phyloP scores from a whole-genome alignment of 345 rosid genomes.

The Psidium guajava region DNA sequence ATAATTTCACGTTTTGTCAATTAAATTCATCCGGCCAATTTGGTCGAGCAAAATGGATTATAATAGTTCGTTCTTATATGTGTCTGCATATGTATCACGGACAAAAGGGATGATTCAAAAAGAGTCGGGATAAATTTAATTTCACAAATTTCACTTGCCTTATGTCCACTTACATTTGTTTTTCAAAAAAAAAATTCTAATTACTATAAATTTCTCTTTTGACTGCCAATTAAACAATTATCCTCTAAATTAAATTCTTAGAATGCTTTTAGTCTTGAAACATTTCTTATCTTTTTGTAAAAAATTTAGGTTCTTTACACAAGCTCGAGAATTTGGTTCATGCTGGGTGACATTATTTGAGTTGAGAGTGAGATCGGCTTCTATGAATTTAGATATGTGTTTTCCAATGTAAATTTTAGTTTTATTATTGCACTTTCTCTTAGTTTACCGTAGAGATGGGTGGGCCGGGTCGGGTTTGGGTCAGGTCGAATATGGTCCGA shows the following conservation, averaged over 20 bases:
- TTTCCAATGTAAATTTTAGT: background rate
- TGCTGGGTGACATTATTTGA: background rate
- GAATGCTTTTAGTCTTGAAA: background rate
- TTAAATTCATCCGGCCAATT: too few relatives aligned
- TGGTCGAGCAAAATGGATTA: background rate
- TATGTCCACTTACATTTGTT: background rate
- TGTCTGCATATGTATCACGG: too few relatives aligned
- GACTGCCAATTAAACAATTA: background rate
- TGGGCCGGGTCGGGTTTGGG: too few relatives aligned
- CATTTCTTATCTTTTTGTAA: background rate
- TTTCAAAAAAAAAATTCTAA: background rate
- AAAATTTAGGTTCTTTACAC: background rate
- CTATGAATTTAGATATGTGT: background rate
- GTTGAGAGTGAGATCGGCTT: rapidly evolving
- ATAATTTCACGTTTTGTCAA: too few relatives aligned
- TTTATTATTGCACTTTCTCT: background rate
- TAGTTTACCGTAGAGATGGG: too few relatives aligned
- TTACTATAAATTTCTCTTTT: too few relatives aligned
- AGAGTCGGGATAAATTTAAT: background rate
- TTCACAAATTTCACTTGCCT: background rate
- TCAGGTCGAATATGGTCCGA: too few relatives aligned
- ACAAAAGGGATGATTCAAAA: background rate
- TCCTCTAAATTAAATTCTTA: background rate
- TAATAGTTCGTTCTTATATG: background rate
- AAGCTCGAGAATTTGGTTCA: background rate